phyloP scores from a whole-genome alignment of 495 filamentous ascomycete genomes.

The Trichocladium uniseriatum region DNA sequence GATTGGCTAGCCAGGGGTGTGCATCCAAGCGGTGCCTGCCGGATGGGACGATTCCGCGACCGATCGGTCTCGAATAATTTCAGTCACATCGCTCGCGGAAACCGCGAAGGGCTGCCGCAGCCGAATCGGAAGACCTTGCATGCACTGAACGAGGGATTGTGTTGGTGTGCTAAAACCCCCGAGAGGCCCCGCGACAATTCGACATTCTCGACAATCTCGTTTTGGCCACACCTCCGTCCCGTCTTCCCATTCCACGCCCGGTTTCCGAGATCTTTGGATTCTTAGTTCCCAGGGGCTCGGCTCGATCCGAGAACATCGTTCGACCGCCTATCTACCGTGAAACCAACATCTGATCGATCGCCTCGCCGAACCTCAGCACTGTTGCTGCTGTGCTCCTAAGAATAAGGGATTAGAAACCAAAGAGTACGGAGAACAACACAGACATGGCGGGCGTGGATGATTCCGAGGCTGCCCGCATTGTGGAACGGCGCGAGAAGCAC shows the following conservation, averaged over 20 bases:
- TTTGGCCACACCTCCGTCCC: background rate
- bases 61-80: constrained; percentile 13
- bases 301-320: background rate
- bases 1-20: constrained; percentile 12
- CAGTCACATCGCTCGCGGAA: background rate
- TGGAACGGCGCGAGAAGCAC: constrained; percentile 32
- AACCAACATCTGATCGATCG: background rate
- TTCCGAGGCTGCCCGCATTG: constrained; percentile 27
- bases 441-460: constrained; percentile 9
- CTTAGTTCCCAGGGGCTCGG: background rate
- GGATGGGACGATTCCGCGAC: constrained; percentile 19
- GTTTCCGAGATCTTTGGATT: background rate
- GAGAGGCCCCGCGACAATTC: background rate
- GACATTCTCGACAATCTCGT: background rate
- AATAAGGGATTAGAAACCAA: too few species aligned
- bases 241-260: background rate
- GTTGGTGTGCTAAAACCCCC: background rate
- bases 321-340: background rate
- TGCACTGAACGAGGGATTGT: too few species aligned
- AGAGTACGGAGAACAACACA: background rate
- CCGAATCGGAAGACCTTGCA: too few species aligned
- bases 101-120: too few species aligned
- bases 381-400: background rate
- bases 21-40: constrained; percentile 13
- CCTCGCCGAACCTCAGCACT: background rate